Base-by-base conservation (phyloP, 768 basidiomycete species). In the Postia placenta region DNA sequence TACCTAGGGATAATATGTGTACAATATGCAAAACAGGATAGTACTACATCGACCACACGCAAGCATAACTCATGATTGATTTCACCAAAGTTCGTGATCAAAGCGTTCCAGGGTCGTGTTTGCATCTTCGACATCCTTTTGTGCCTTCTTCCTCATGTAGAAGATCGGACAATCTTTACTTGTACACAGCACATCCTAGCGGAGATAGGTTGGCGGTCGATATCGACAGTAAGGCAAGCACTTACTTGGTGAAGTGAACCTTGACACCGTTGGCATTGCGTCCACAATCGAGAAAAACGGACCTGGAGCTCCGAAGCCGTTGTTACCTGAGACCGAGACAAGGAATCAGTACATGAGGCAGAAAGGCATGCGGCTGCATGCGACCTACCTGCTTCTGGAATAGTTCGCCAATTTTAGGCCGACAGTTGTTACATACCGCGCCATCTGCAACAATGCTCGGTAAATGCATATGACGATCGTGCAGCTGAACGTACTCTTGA, bases 141-240 rank as follows among this genome's bases (percentile, higher is more conserved):
- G 96, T 7, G 94, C 85, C 61, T 97, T 97, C 72, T 97, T 97
- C 37, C 96, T 74, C 85, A 96, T 92, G 64, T 99, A 99, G 68
- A 94, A 99, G 52, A 98, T 98, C 0, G 96, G 96, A 58, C 96
- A 99, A 68, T 99, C 96, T 62, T 90, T 94, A 62, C 90, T 93
- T 0, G 91, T 88, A 63, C 95, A 99, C 24, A 99, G 72, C 7
- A 98, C 96, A 62, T 99, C 96, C 90, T 96, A 56, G 9, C 15
- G 22, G 44, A 44, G 9, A 22, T 40, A 20, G 20, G 14, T 39
- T 48, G 40, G 3, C 22, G 23, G 38, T 23, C 28, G 28, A 48
- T 5, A 28, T 27, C 11, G n/a, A n/a, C 5, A 3, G 42, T 27
- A 7, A 7, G 33, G 42, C 9, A 35, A 15, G n/a, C 12, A 56